These are phyloP conservation scores for Vigna radiata DNA, from an alignment of 306 rosid genomes.

Conservation along the genomic window DNA sequence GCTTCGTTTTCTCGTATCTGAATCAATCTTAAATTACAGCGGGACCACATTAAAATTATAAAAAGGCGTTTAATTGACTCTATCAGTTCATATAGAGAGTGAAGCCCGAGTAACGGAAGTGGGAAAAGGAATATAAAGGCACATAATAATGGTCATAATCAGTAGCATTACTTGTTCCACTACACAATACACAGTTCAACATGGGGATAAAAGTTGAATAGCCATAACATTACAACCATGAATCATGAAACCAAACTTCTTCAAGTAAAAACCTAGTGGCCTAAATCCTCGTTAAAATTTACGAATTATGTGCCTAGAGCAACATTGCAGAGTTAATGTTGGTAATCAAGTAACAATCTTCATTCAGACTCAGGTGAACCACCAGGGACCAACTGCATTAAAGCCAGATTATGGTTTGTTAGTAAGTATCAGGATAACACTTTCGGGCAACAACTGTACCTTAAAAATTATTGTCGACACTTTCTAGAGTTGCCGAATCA, in stretches of 20 bases:
- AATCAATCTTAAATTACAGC: not conserved
- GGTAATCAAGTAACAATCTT: constrained; percentile 40
- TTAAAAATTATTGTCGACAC: constrained; percentile 8
- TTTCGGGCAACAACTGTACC: not conserved
- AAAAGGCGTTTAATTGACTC: not conserved
- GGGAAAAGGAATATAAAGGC: not conserved
- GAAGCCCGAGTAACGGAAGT: not conserved
- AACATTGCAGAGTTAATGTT: constrained; percentile 22
- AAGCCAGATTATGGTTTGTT: constrained; percentile 1
- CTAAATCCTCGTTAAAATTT: constrained; percentile 49
- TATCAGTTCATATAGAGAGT: not conserved
- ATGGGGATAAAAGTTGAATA: constrained; percentile 32
- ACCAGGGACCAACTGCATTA: constrained; percentile 86
- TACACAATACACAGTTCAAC: constrained; percentile 32
- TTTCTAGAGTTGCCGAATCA: not conserved
- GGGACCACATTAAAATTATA: not conserved
- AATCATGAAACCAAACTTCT: constrained; percentile 37
- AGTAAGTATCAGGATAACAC: constrained; percentile 12
- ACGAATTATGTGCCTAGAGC: constrained; percentile 46
- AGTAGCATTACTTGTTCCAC: constrained; percentile 12
- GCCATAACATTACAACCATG: constrained; percentile 44
- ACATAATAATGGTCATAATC: not conserved
- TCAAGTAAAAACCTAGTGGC: constrained; percentile 37
- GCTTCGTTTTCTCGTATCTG: not conserved
- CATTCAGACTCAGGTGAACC: constrained; percentile 86